Conservation (phyloP, 2,329 filamentous ascomycete species). For the Chaetomium olivaceum region DNA sequence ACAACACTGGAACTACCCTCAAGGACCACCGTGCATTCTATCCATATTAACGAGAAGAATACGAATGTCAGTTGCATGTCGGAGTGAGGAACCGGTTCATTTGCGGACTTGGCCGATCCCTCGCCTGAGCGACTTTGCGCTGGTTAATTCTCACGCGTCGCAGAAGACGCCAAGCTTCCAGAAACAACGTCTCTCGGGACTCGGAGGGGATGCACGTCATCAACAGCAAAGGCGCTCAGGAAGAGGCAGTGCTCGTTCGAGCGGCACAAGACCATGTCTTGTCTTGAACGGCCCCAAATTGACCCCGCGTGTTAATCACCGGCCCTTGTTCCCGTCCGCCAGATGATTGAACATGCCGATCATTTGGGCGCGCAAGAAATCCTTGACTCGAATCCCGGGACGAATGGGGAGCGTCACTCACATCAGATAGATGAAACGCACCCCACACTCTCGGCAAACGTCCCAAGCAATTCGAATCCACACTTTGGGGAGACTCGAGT, state of each 20-base stretch:
- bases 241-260: background rate
- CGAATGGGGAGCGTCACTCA: slow-evolving; percentile 6
- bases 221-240: background rate
- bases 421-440: slow-evolving; percentile 23
- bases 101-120: background rate
- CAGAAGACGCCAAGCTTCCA: background rate
- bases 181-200: background rate
- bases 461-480: slow-evolving; percentile 6
- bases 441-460: slow-evolving; percentile 17
- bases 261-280: background rate
- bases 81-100: background rate
- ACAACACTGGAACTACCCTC: background rate
- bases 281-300: background rate
- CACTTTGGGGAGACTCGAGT: background rate
- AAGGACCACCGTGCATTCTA: background rate
- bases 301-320: background rate
- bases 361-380: slow-evolving; percentile 4
- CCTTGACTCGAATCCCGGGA: background rate
- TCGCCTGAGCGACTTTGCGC: background rate
- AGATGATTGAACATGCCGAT: slow-evolving; percentile 16
- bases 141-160: background rate
- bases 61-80: background rate
- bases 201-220: background rate
- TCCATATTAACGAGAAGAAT: background rate
- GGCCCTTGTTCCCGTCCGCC: slow-evolving; percentile 17